These are phyloP conservation scores for Penicillium sp. DNA, from an alignment of 2,329 filamentous ascomycete species.

Conservation along the genomic window DNA sequence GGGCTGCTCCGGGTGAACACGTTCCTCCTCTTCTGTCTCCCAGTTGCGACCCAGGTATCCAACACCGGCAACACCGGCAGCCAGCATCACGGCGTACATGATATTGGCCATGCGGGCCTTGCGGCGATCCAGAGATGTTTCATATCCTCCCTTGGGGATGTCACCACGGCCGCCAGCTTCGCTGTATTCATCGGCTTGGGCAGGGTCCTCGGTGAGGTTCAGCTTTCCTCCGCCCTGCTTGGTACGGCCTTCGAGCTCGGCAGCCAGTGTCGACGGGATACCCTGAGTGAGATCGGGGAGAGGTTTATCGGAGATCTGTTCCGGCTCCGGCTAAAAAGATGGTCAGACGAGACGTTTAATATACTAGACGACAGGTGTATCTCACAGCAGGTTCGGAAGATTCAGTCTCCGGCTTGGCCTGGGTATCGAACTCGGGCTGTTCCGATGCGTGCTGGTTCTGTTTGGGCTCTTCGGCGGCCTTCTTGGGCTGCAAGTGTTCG, in stretches of 20 bases:
- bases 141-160: slow-evolving; percentile 75
- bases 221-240: slow-evolving; percentile 39
- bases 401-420: slow-evolving; percentile 32
- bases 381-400: slow-evolving; percentile 30
- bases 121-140: slow-evolving; percentile 85
- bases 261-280: slow-evolving; percentile 85
- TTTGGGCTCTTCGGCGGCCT: slow-evolving; percentile 21
- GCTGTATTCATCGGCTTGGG: slow-evolving; percentile 44
- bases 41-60: slow-evolving; percentile 85
- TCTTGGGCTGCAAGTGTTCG: slow-evolving; percentile 27
- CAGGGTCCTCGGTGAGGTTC: slow-evolving; percentile 55
- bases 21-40: slow-evolving; percentile 71
- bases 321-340: slow-evolving; percentile 35
- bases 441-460: slow-evolving; percentile 32
- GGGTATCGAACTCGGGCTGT: slow-evolving; percentile 41
- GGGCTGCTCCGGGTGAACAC: slow-evolving; percentile 67
- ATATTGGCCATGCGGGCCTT: slow-evolving; percentile 74
- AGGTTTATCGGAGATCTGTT: slow-evolving; percentile 56
- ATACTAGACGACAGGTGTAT: neutral
- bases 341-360: slow-evolving; percentile 4
- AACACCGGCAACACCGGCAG: slow-evolving; percentile 57
- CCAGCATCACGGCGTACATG: slow-evolving; percentile 63
- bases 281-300: slow-evolving; percentile 91
- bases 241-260: slow-evolving; percentile 60
- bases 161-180: slow-evolving; percentile 53